Percentiles rank a stretch among this genome's conserved stretches.
phyloP scores from a whole-genome alignment of 768 basidiomycete genomes.

The Amanita jacksonii region DNA sequence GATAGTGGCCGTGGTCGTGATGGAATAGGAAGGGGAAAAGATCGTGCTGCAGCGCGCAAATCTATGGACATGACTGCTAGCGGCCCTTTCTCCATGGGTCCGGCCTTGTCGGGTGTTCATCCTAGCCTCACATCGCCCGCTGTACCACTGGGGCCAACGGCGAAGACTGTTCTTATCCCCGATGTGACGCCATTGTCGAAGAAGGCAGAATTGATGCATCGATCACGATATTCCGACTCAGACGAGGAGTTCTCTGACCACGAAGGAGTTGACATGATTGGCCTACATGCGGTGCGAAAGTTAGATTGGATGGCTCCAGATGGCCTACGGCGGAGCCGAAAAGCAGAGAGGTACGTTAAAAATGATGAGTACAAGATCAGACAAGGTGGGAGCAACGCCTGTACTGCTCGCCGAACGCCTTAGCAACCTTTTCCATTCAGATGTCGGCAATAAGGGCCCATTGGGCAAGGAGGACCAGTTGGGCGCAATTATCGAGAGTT shows the following conservation, averaged over 20 bases:
- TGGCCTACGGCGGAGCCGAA: constrained; percentile 44
- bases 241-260: constrained; percentile 82
- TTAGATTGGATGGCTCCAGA: constrained; percentile 92
- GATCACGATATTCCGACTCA: constrained; percentile 25
- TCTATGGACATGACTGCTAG: constrained; percentile 72
- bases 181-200: constrained; percentile 42
- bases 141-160: constrained; percentile 29
- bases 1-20: constrained; percentile 40
- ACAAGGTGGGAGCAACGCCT: not conserved
- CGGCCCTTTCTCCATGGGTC: constrained; percentile 84
- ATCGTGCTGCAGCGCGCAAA: constrained; percentile 41
- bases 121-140: constrained; percentile 46
- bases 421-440: no score
- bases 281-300: constrained; percentile 65
- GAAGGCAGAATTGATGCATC: constrained; percentile 20
- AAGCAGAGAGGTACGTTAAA: constrained; percentile 28
- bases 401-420: constrained; percentile 18
- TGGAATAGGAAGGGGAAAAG: constrained; percentile 44
- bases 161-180: constrained; percentile 42
- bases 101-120: constrained; percentile 50
- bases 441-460: no score
- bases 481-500: no score
- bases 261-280: constrained; percentile 79
- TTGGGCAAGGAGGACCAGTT: no score
- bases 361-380: constrained; percentile 29